Conservation (phyloP, 768 basidiomycete genomes). For the Favolaschia claudopus region DNA sequence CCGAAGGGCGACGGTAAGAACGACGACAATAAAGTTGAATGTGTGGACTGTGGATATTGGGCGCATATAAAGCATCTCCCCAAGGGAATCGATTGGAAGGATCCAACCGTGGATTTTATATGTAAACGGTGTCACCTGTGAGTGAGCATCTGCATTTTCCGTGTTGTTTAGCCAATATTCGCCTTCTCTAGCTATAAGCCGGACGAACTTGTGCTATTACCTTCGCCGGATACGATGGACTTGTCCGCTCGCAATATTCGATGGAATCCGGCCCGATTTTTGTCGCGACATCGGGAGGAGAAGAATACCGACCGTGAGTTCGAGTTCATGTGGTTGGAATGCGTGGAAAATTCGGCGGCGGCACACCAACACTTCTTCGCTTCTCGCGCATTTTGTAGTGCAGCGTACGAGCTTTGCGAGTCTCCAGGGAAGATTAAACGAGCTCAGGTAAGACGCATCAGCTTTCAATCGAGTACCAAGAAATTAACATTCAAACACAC, state of each 20-base stretch:
- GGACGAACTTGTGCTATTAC: neutral
- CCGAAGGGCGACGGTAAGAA: slow-evolving; percentile 3
- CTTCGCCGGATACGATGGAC: neutral
- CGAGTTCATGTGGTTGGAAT: slow-evolving; percentile 1
- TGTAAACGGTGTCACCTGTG: neutral
- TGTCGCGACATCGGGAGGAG: neutral
- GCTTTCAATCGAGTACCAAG: neutral
- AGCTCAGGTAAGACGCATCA: neutral
- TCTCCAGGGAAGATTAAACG: neutral
- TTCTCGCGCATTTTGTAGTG: neutral
- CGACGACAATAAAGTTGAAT: slow-evolving; percentile 14
- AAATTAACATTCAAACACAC: neutral
- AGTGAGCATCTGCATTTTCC: too few relatives aligned
- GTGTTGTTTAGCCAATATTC: too few relatives aligned
- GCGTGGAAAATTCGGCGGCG: neutral
- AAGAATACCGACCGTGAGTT: neutral
- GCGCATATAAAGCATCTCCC: neutral
- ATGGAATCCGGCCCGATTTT: slow-evolving; percentile 1
- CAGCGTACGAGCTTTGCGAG: too few relatives aligned
- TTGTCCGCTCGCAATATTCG: neutral
- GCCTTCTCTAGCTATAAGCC: neutral
- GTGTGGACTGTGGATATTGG: neutral
- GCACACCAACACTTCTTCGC: neutral
- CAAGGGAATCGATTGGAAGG: neutral
- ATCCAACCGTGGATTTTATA: neutral